A percentile compares a stretch with the other conserved stretches of the same genome.
phyloP scores from a whole-genome alignment of 2,329 filamentous ascomycete species.

The Coccinonectria pachysandricola region DNA sequence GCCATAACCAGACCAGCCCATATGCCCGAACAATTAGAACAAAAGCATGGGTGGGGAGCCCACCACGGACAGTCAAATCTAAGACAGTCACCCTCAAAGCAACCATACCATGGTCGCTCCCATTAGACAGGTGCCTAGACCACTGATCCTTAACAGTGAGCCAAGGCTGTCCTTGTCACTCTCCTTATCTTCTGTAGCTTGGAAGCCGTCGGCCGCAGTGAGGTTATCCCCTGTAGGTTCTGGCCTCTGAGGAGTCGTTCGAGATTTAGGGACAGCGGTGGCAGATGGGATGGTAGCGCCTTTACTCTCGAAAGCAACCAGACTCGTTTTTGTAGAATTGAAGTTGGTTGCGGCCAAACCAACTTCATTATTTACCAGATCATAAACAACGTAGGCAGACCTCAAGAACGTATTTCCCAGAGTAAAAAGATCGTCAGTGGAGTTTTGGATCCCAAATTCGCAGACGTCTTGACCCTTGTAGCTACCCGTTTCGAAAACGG shows the following conservation, averaged over 20 bases:
- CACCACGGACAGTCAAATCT: too few species aligned
- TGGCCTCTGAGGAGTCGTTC: constrained; percentile 15
- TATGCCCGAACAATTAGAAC: too few species aligned
- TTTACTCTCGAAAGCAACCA: constrained; percentile 39
- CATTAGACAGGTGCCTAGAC: too few species aligned
- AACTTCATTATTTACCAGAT: constrained; percentile 47
- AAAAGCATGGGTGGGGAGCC: too few species aligned
- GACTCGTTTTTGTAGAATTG: constrained; percentile 39
- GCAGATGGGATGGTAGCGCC: constrained; percentile 41
- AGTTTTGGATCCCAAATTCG: constrained; percentile 47
- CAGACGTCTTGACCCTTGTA: constrained; percentile 38
- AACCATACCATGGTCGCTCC: too few species aligned
- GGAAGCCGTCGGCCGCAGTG: constrained; percentile 24
- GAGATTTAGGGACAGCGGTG: constrained; percentile 32
- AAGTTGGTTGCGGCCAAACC: constrained; percentile 45
- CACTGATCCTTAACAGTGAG: too few species aligned
- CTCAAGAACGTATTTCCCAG: constrained; percentile 50
- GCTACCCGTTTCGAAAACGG: constrained; percentile 28
- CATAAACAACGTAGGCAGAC: constrained; percentile 51
- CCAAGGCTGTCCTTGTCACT: too few species aligned
- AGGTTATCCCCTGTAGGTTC: constrained; percentile 11
- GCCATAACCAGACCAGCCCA: too few species aligned
- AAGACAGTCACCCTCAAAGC: too few species aligned
- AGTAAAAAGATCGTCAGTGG: constrained; percentile 31
- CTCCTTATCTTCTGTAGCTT: too few species aligned